Base-by-base conservation (phyloP, 192 early-diverging fungal species). In the Coemansia sp. region DNA sequence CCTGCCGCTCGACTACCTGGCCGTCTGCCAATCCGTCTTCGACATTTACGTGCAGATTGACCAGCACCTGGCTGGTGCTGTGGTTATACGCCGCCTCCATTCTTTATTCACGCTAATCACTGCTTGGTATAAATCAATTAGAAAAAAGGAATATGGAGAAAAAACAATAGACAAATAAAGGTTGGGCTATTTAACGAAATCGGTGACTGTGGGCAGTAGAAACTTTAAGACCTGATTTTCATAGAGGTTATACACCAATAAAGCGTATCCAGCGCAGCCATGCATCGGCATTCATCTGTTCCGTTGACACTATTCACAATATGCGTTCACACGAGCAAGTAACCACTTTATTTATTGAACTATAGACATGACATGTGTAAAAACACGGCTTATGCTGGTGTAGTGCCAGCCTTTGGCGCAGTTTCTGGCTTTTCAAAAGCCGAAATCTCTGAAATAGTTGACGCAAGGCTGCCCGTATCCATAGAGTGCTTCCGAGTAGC, bases 11-110 rank as follows among this genome's bases (percentile, higher is more conserved):
- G 17, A 64, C 35, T 6, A 88, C 90, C 68, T 97, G 90, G 35
- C 68, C 69, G 27, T 71, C 55, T 5, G 85, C 84, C 62, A 97
- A 80, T 8, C 94, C 94, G 35, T 83, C 75, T 3, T 84, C 54
- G 16, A 79, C 62, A 49, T 87, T 79, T 9, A 92, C 92, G 25
- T 87, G 81, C 64, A 93, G 88, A 52, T 80, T 65, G 57, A 83
- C 83, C 29, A 90, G 84, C 48, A 93, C 85, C 72, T 89, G 87
- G 60, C 85, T 74, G 7, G 85, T 71, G 26, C 80, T 78, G 72
- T 85, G 84, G 43, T 82, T 84, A 64, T 83, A 91, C 3, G 85
- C 81, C 57, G 72, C 81, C 45, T 91, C 89, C 90, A 93, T 93
- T 55, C 41, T 52, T 35, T 55, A 62, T 35, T 21, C 39, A 37